Evolutionary conservation across 345 rosid genomes (phyloP).

Genomic region (Pistacia atlantica): DNA sequence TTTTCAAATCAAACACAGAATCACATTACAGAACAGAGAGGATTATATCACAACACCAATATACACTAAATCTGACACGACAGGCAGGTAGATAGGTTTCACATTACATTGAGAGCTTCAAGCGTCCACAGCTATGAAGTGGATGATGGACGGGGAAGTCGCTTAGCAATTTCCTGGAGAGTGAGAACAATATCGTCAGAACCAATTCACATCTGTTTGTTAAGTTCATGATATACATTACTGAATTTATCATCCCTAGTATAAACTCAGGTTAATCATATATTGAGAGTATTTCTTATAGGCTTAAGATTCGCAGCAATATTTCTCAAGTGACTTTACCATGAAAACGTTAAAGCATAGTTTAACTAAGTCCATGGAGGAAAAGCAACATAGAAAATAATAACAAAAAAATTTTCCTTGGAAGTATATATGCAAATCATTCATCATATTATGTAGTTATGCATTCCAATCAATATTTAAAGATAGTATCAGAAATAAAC

Average conservation of each 20-base stretch:
- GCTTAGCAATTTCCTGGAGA: constrained; percentile 88
- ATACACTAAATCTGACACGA: constrained; percentile 28
- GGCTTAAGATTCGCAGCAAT: too few species aligned
- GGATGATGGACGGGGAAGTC: constrained; percentile 74
- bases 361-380: too few species aligned
- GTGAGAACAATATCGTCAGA: constrained; percentile 3
- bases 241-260: background rate
- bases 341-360: too few species aligned
- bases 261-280: background rate
- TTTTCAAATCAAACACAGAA: constrained; percentile 8
- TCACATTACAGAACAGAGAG: constrained; percentile 6
- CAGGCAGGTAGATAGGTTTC: constrained; percentile 7
- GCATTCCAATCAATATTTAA: too few species aligned
- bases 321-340: too few species aligned
- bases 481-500: too few species aligned
- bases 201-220: background rate
- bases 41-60: constrained; percentile 8
- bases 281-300: too few species aligned
- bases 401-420: too few species aligned
- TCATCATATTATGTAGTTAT: too few species aligned
- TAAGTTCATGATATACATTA: background rate
- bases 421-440: too few species aligned
- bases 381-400: too few species aligned
- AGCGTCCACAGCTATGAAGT: constrained; percentile 44
- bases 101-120: constrained; percentile 5